Evolutionary conservation across 2,329 filamentous ascomycete species (phyloP), one percentile per base, ranked within the genome.

Genomic region (Madurella mycetomatis): DNA sequence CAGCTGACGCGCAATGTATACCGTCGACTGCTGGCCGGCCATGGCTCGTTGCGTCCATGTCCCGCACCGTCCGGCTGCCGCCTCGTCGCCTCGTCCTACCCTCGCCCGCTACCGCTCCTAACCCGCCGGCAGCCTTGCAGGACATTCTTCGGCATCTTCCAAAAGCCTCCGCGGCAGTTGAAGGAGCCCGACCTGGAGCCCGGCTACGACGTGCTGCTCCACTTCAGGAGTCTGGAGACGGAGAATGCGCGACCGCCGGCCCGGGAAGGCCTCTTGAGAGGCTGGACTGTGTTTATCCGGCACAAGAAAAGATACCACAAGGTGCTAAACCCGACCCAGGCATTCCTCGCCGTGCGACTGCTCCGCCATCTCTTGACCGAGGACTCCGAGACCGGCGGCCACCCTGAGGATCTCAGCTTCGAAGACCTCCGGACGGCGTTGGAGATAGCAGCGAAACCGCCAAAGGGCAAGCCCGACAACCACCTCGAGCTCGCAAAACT

Each of bases 131-230:
- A 60, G 18, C 44, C 51, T 59, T 71, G 75, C 47, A 75, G 85
- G 58, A 78, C 79, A 3, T 83, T 92, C 54, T 78, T 91, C 63
- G 78, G 78, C 25, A 73, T 90, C 45, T 80, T 88, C 61, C 67
- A 76, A 58, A 83, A 84, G 62, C 73, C 82, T 3, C 78, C 83
- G 16, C 77, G 82, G 55, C 73, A 80, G 53, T 70, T 84, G 42
- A 85, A 83, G 67, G 76, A 82, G 18, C 76, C 84, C 48, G 78
- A 84, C 62, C 74, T 85, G 56, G 87, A 84, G 64, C 87, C 83
- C 0, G 91, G 90, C 50, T 81, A 91, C 64, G 82, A 84, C 60
- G 80, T 79, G 15, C 82, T 96, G 73, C 80, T 88, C 63, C 80
- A 88, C 55, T 80, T 90, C 68, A 75, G 81, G 49, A 81, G 82